A percentile compares a stretch with the other conserved stretches of the same genome.
These are phyloP conservation scores for Tagetes patula DNA, from an alignment of 129 eudicot species.

Conservation along the genomic window DNA sequence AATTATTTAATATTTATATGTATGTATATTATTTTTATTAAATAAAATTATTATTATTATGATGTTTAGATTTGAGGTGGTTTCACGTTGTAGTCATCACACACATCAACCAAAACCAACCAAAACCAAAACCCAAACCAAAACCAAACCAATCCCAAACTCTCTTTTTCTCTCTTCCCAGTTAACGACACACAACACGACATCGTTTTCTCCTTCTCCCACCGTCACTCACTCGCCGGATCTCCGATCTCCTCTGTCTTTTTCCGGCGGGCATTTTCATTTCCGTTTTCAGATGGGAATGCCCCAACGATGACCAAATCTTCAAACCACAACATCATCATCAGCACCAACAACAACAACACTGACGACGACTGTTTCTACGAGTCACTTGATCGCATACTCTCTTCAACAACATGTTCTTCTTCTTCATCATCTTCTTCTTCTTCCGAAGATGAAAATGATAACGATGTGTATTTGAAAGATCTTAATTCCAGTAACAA, in stretches of 20 bases:
- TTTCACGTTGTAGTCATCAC: conserved; percentile 22
- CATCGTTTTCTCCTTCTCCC: conserved; percentile 39
- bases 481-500: conserved; percentile 31
- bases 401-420: conserved; percentile 75
- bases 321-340: conserved; percentile 34
- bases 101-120: conserved; percentile 8
- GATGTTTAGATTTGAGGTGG: conserved; percentile 12
- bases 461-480: conserved; percentile 17
- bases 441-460: conserved; percentile 43
- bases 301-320: conserved; percentile 88
- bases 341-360: conserved; percentile 32
- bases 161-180: conserved; percentile 21
- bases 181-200: conserved; percentile 35
- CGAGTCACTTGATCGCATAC: conserved; percentile 90
- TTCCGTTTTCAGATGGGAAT: conserved; percentile 63
- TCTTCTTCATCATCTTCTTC: conserved; percentile 45
- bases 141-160: conserved; percentile 22
- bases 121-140: background rate
- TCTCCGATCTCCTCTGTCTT: conserved; percentile 32
- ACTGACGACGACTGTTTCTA: conserved; percentile 53
- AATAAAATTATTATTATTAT: background rate
- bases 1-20: background rate
- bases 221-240: conserved; percentile 38
- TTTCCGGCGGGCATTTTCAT: conserved; percentile 49
- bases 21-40: background rate